Conservation (phyloP, 257 asterid species). For the Fraxinus americana region DNA sequence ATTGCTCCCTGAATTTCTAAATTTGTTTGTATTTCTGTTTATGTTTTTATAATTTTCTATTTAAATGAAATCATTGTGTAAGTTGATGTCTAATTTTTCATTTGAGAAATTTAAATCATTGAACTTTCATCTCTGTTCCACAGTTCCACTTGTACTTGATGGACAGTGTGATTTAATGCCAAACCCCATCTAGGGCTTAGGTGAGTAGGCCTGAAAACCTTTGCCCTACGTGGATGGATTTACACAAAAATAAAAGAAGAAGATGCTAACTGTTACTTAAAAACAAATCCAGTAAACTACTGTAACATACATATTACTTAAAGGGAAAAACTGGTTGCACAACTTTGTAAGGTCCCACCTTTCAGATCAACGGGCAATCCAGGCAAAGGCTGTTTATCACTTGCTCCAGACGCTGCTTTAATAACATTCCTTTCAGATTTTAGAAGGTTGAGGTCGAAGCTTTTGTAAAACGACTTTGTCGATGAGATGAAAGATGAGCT, state of each 20-base stretch:
- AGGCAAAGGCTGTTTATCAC: constrained; percentile 59
- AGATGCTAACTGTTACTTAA: neutral
- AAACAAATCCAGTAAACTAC: neutral
- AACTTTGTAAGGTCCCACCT: constrained; percentile 44
- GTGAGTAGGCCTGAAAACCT: too few relatives aligned
- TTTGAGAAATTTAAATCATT: too few relatives aligned
- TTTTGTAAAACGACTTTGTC: constrained; percentile 36
- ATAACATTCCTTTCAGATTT: constrained; percentile 43
- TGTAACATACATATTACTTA: neutral
- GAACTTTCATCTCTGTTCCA: too few relatives aligned
- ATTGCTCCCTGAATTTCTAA: neutral
- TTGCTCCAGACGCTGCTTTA: constrained; percentile 64
- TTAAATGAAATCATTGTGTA: too few relatives aligned
- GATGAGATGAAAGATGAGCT: constrained; percentile 48
- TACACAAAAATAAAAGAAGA: neutral
- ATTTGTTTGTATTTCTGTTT: neutral
- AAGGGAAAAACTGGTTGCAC: neutral
- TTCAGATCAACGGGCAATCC: constrained; percentile 85
- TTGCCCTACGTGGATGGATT: too few relatives aligned
- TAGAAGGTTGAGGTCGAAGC: constrained; percentile 23
- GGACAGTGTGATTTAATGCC: too few relatives aligned
- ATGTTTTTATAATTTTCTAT: neutral
- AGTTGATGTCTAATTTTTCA: too few relatives aligned
- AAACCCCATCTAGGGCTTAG: neutral
- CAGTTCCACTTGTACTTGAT: neutral